A percentile compares a stretch with the other conserved stretches of the same genome.
phyloP scores from a whole-genome alignment of 2,329 filamentous ascomycete genomes.

The Sporothrix inflata region DNA sequence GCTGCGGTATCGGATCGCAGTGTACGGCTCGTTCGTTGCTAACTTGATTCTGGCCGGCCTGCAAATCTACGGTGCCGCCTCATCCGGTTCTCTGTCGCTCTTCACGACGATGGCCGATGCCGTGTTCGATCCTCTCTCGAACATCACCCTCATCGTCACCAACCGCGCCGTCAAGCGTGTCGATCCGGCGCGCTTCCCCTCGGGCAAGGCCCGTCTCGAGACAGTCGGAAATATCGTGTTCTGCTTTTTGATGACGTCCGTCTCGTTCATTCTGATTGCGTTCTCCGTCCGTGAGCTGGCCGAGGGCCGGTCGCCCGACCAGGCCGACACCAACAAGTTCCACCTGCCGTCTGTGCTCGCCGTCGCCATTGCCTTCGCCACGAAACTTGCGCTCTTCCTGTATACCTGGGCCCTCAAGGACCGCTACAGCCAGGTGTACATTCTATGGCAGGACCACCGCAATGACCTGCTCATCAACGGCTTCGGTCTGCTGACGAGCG shows the following conservation, averaged over 20 bases:
- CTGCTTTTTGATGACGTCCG: constrained; percentile 92
- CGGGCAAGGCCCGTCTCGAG: constrained; percentile 90
- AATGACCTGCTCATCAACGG: constrained; percentile 98
- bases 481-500: constrained; percentile 85
- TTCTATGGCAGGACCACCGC: constrained; percentile 94
- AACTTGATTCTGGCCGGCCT: constrained; percentile 79
- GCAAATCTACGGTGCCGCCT: constrained; percentile 85
- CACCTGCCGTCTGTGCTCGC: constrained; percentile 83
- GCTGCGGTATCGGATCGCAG: constrained; percentile 69
- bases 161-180: constrained; percentile 87
- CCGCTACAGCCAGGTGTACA: constrained; percentile 87
- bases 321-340: constrained; percentile 64
- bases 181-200: constrained; percentile 83
- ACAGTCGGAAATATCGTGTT: constrained; percentile 96
- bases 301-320: constrained; percentile 44
- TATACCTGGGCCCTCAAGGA: constrained; percentile 93
- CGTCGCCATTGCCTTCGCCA: constrained; percentile 79
- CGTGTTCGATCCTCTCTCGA: constrained; percentile 89
- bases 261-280: constrained; percentile 89
- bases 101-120: constrained; percentile 98
- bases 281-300: constrained; percentile 76
- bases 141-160: constrained; percentile 82
- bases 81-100: constrained; percentile 87
- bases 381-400: constrained; percentile 80
- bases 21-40: constrained; percentile 72